These are phyloP conservation scores for Dioscorea dumetorum DNA, from an alignment of 106 monocot genomes.

Conservation along the genomic window DNA sequence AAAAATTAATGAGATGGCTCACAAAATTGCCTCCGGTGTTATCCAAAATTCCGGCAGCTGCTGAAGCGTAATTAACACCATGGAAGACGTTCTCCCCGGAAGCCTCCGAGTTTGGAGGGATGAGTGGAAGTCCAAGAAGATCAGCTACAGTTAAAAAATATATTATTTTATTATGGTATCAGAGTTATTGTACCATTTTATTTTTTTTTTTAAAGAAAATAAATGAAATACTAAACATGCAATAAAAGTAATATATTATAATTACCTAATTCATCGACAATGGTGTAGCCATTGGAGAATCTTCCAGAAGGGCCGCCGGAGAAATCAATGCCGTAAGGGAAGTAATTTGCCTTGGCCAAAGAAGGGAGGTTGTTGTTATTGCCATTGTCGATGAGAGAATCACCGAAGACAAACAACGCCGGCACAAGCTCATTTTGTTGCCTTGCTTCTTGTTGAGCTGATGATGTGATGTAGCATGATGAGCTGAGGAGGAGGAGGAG, in stretches of 20 bases:
- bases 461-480: neutral
- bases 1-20: neutral
- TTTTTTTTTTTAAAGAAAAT: too few species aligned
- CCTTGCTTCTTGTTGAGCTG: neutral
- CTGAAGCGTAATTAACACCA: conserved; percentile 27
- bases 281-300: conserved; percentile 29
- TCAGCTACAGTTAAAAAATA: conserved; percentile 9
- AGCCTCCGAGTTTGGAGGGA: neutral
- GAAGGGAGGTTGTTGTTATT: conserved; percentile 20
- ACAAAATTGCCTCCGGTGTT: conserved; percentile 13
- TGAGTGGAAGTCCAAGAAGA: conserved; percentile 10
- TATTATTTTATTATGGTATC: too few species aligned
- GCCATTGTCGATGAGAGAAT: conserved; percentile 18
- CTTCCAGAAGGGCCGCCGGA: conserved; percentile 14
- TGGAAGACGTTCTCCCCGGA: conserved; percentile 1
- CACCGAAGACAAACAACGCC: conserved; percentile 28
- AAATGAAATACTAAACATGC: too few species aligned
- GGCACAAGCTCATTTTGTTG: conserved; percentile 1
- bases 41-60: conserved; percentile 27
- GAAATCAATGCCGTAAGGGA: conserved; percentile 27
- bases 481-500: neutral
- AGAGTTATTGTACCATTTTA: too few species aligned
- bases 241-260: too few species aligned
- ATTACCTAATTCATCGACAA: conserved; percentile 17
- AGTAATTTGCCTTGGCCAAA: conserved; percentile 10